These are phyloP conservation scores for Saccharomyces kudriavzevii DNA, from an alignment of 805 yeast genomes.

Conservation along the genomic window DNA sequence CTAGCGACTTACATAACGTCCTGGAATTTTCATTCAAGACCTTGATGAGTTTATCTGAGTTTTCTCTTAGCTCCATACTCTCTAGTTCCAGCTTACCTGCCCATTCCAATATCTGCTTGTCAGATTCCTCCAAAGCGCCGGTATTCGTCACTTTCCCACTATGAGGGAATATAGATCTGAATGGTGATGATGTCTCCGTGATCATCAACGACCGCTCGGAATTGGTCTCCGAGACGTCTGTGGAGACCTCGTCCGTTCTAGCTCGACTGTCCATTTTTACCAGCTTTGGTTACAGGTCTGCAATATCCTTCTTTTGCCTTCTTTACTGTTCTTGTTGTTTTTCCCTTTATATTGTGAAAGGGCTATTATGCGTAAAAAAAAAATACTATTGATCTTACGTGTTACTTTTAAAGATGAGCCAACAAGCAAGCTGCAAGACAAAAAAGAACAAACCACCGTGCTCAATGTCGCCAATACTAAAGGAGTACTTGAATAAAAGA, in stretches of 20 bases:
- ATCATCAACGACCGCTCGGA: neutral
- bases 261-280: neutral
- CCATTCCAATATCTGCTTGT: slow-evolving; percentile 37
- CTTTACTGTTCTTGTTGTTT: neutral
- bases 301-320: neutral
- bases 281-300: neutral
- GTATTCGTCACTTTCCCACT: neutral
- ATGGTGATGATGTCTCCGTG: slow-evolving; percentile 1
- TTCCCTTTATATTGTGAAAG: neutral
- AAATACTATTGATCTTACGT: neutral
- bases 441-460: neutral
- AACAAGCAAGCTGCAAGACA: neutral
- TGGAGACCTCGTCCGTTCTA: slow-evolving; percentile 2
- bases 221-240: slow-evolving; percentile 1
- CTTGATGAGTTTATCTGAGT: slow-evolving; percentile 15
- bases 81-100: slow-evolving; percentile 45
- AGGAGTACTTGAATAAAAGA: slow-evolving; percentile 33
- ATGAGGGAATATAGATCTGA: neutral
- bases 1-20: slow-evolving; percentile 7
- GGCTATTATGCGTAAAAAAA: neutral
- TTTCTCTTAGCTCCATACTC: slow-evolving; percentile 35
- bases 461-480: slow-evolving; percentile 29
- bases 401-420: neutral
- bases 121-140: slow-evolving; percentile 18
- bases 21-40: slow-evolving; percentile 13